Conservation (phyloP, 73 alveolate species). For the Durusdinium trenchii region DNA sequence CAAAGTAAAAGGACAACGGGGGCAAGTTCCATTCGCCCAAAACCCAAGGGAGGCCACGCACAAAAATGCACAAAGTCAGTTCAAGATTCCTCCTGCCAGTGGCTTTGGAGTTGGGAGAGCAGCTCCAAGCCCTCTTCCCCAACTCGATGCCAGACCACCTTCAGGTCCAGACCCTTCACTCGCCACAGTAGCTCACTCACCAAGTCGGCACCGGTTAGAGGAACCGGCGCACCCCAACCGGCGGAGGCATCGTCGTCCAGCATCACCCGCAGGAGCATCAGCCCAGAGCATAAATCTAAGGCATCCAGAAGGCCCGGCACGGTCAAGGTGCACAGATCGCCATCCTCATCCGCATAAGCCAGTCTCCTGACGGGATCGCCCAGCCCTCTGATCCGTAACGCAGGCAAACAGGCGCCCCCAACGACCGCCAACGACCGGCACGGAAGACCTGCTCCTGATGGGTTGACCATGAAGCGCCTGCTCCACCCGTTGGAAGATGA, state of each 20-base stretch:
- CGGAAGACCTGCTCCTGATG: too few relatives aligned
- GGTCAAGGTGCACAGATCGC: slow-evolving; percentile 51
- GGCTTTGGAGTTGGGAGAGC: background rate
- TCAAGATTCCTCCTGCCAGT: slow-evolving; percentile 45
- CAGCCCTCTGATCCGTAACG: too few relatives aligned
- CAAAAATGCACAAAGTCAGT: too few relatives aligned
- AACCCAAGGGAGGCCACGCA: too few relatives aligned
- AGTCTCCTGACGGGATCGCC: background rate
- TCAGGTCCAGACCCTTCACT: background rate
- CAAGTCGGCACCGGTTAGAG: background rate
- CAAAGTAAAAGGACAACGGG: too few relatives aligned
- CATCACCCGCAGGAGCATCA: background rate
- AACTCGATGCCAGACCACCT: background rate
- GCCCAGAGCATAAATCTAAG: background rate
- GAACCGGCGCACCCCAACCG: background rate
- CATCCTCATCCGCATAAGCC: background rate
- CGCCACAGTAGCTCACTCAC: background rate
- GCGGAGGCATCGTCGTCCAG: background rate
- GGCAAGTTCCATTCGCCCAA: too few relatives aligned
- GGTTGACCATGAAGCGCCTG: slow-evolving; percentile 6
- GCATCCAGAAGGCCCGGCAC: slow-evolving; percentile 25
- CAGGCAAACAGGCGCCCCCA: too few relatives aligned
- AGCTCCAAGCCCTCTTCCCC: slow-evolving; percentile 60
- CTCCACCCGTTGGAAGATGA: slow-evolving; percentile 11
- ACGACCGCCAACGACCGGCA: too few relatives aligned